Base-by-base conservation (phyloP, 139 green algal genomes). In the Dunaliella primolecta region DNA sequence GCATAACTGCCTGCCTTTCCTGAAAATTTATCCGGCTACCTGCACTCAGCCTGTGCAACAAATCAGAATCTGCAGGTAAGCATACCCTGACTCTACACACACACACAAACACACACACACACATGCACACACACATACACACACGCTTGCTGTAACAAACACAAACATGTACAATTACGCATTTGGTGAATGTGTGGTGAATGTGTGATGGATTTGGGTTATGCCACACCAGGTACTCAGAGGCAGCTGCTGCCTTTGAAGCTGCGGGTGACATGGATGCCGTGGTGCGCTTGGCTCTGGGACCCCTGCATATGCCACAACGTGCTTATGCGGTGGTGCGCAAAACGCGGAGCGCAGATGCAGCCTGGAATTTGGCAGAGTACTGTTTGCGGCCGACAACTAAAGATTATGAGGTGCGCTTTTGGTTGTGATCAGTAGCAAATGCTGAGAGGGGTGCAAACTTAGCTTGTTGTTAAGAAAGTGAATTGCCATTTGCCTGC, bases 241-340 rank as follows among this genome's bases (percentile, higher is more conserved):
- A 91, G 83, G 88, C 88, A 31, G 88, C 85, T 2, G 80, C 80
- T 30, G 91, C 94, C 0, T 96, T 94, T 84, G 90, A 95, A 87
- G 83, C 86, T 35, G 94, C 93, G 23, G 88, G 91, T 0, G 93
- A 96, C 70, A 82, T 94, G 37, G 88, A 92, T 70, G 72, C 55
- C 33, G 89, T 94, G 46, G 92, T 96, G 82, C 88, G 93, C 29
- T 80, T 97, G 71, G 86, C 88, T 77, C 91, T 97, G 82, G 91
- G 95, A 64, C 84, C 90, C 24, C 92, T 96, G 36, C 87, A 87
- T 24, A 89, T 90, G 72, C 87, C 89, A n/a, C 84, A 93, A 72
- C 88, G 90, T 2, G 94, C 93, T 0, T 94, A 93, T 78, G 87
- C 90, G 35, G 84, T 94, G 30, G 92, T 92, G 74, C 94, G 94